phyloP scores from a whole-genome alignment of 1,284 basidiomycete genomes.

The Moesziomyces sp. region DNA sequence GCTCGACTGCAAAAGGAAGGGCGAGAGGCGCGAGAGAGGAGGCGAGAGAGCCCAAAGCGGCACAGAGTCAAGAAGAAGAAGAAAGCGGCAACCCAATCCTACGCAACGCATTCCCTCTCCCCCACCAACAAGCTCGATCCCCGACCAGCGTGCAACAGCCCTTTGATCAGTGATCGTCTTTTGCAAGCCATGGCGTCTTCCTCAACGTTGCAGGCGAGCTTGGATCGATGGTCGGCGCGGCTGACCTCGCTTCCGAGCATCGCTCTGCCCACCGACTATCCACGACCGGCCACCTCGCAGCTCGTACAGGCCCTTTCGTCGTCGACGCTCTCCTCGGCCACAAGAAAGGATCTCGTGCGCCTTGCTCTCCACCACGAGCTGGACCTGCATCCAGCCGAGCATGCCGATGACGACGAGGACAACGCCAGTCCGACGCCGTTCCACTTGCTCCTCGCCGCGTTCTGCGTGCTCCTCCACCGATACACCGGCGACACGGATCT shows the following conservation, averaged over 20 bases:
- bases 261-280: constrained; percentile 95
- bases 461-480: constrained; percentile 88
- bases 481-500: constrained; percentile 97
- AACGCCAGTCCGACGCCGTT: constrained; percentile 78
- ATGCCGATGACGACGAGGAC: constrained; percentile 48
- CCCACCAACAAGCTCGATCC: neutral
- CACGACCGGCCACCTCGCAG: constrained; percentile 74
- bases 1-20: neutral
- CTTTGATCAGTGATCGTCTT: neutral
- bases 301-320: constrained; percentile 64
- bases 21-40: too few relatives aligned
- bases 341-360: constrained; percentile 58
- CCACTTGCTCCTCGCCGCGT: constrained; percentile 89
- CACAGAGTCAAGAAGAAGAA: neutral
- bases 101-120: neutral
- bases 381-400: constrained; percentile 74
- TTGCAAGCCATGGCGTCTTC: constrained; percentile 19
- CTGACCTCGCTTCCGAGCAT: constrained; percentile 81
- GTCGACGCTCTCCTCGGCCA: constrained; percentile 44
- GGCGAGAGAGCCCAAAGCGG: neutral
- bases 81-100: neutral
- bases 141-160: neutral
- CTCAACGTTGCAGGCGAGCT: constrained; percentile 31
- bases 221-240: constrained; percentile 64
- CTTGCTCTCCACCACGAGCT: constrained; percentile 79